Evolutionary conservation across 164 flowering plant genomes (phyloP), one percentile per base, ranked within the genome.

Genomic region (Nelumbo lutea): DNA sequence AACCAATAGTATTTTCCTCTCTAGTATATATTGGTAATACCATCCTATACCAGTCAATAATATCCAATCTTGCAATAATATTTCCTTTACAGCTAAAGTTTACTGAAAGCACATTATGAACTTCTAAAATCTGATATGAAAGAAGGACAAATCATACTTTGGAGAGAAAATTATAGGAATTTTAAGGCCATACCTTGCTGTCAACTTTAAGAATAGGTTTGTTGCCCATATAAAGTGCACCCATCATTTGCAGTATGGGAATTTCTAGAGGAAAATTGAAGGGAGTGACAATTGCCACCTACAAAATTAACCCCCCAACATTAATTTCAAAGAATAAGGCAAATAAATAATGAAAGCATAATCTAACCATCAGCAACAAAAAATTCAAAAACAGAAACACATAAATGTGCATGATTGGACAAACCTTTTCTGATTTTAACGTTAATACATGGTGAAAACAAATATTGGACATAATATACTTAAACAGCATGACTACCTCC

Each of bases 181-280:
- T 65, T 2, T 8, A 48, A 63, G n/a, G 9, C 13, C 69, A 55
- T 65, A 93, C 99, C 96, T 96, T 96, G 85, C 97, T 89, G 71
- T 96, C 99, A 68, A 96, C 98, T 85, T 96, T 96, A 65, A 96
- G 87, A 74, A 86, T 59, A 40, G 96, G 92, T 72, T 91, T 96
- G 83, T 96, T 96, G 66, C 98, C 99, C 99, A 96, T 96, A 71
- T 93, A 96, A 64, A 96, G 91, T 55, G 99, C 97, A 60, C 99
- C 99, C 99, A 96, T 96, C 85, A 96, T 72, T 77, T 96, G 99
- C 71, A 96, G 88, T 39, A 86, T 68, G 43, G 99, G 99, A 78
- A 96, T 96, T 83, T 96, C 99, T 38, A 96, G 73, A 47, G 99
- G 98, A 64, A 95, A 92, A 80, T 95, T 95, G 82, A 95, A 95